A percentile compares a stretch with the other conserved stretches of the same genome.
phyloP scores from a whole-genome alignment of 176 grass and related monocot genomes.

The Cymbopogon citratus region DNA sequence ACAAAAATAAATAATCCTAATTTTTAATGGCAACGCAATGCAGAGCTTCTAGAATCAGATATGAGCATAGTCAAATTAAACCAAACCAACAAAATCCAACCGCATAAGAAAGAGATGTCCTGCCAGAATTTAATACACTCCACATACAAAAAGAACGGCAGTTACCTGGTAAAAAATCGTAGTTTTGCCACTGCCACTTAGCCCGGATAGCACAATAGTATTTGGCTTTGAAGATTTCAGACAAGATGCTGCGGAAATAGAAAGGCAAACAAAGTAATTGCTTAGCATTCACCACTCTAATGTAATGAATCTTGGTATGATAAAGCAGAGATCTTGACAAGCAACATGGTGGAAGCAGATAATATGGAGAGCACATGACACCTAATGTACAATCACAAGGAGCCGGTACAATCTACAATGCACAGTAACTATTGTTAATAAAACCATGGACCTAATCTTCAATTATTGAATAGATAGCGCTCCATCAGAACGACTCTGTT shows the following conservation, averaged over 20 bases:
- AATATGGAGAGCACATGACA: background rate
- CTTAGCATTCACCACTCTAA: background rate
- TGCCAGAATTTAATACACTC: background rate
- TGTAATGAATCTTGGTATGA: background rate
- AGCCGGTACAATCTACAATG: background rate
- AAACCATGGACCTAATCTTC: background rate
- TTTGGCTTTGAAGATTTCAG: conserved; percentile 64
- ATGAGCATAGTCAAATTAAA: background rate
- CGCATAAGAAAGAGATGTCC: background rate
- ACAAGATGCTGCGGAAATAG: conserved; percentile 43
- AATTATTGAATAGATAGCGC: background rate
- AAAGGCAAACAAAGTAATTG: background rate
- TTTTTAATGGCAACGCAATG: background rate
- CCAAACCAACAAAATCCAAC: background rate
- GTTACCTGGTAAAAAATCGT: conserved; percentile 87
- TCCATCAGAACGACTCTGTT: background rate
- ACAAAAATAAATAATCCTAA: background rate
- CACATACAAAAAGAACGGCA: background rate
- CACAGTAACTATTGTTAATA: background rate
- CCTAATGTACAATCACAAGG: background rate
- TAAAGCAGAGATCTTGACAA: background rate
- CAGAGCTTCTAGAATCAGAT: background rate
- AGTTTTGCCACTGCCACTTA: conserved; percentile 87
- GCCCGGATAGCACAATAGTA: conserved; percentile 76
- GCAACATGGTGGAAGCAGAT: background rate